phyloP scores from a whole-genome alignment of 805 yeast genomes.

The Metschnikowia baotianmanensis region DNA sequence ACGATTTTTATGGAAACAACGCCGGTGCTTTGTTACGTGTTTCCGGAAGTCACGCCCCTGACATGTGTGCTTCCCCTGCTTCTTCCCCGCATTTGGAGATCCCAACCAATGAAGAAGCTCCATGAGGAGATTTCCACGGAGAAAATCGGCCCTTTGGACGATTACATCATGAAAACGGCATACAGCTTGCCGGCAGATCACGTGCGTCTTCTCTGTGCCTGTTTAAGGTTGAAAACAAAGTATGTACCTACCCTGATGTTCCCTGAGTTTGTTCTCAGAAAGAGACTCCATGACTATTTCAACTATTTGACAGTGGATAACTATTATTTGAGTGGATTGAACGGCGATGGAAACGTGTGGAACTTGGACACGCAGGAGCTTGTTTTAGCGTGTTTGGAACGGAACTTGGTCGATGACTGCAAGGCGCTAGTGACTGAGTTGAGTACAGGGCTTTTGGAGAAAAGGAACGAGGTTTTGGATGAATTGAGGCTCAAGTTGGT shows the following conservation, averaged over 20 bases:
- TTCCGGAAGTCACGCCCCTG: constrained; percentile 58
- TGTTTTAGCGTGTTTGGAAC: constrained; percentile 50
- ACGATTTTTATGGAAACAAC: constrained; percentile 53
- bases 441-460: constrained; percentile 16
- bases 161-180: constrained; percentile 44
- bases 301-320: constrained; percentile 54
- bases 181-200: constrained; percentile 42
- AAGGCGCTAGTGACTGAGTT: constrained; percentile 24
- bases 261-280: constrained; percentile 37
- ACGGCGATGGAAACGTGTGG: constrained; percentile 43
- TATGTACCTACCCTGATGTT: constrained; percentile 40
- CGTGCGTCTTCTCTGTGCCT: constrained; percentile 33
- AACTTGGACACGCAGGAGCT: constrained; percentile 49
- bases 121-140: background rate
- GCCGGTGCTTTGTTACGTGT: constrained; percentile 48
- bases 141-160: constrained; percentile 12
- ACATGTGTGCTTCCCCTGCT: constrained; percentile 55
- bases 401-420: constrained; percentile 45
- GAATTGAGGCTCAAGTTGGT: constrained; percentile 38
- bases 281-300: constrained; percentile 35
- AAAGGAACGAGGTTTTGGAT: constrained; percentile 20
- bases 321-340: constrained; percentile 39
- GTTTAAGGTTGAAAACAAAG: constrained; percentile 38
- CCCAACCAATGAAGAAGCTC: constrained; percentile 8
- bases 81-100: constrained; percentile 35